Percentiles rank a stretch among this genome's conserved stretches.
These are phyloP conservation scores for Wickerhamiella occidentalis DNA, from an alignment of 805 yeast genomes.

Conservation along the genomic window DNA sequence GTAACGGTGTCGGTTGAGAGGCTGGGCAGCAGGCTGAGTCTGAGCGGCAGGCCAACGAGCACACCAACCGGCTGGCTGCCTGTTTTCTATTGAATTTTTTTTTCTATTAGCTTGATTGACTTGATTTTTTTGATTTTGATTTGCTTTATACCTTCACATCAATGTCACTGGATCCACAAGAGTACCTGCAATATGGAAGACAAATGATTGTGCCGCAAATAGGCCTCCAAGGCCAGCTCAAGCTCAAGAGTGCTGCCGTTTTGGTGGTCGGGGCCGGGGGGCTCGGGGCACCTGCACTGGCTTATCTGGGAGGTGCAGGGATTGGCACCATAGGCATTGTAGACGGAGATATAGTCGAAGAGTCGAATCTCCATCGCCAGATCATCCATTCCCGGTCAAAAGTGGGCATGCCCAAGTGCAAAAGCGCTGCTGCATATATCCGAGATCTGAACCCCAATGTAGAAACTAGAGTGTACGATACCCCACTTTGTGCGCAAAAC, in stretches of 20 bases:
- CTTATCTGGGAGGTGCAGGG: conserved; percentile 81
- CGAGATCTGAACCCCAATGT: conserved; percentile 57
- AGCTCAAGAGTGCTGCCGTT: conserved; percentile 44
- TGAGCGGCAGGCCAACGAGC: no score
- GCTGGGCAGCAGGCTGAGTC: no score
- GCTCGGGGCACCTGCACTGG: conserved; percentile 80
- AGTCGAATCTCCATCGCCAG: conserved; percentile 81
- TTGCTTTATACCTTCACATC: no score
- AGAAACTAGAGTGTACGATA: conserved; percentile 35
- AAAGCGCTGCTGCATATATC: conserved; percentile 55
- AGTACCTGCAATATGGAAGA: conserved; percentile 77
- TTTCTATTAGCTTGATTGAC: neutral
- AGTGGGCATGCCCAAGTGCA: conserved; percentile 64
- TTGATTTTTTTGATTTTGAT: no score
- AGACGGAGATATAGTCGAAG: conserved; percentile 76
- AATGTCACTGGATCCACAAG: conserved; percentile 26
- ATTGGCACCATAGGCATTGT: conserved; percentile 69
- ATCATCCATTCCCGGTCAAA: conserved; percentile 57
- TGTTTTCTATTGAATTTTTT: neutral
- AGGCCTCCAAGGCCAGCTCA: conserved; percentile 44
- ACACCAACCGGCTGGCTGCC: no score
- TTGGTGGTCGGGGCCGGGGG: conserved; percentile 96
- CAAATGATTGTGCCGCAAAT: conserved; percentile 87
- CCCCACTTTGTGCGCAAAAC: conserved; percentile 34
- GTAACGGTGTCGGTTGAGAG: no score